A percentile compares a stretch with the other conserved stretches of the same genome.
phyloP scores from a whole-genome alignment of 2,329 filamentous ascomycete species.

The Botrytis sinoallii region DNA sequence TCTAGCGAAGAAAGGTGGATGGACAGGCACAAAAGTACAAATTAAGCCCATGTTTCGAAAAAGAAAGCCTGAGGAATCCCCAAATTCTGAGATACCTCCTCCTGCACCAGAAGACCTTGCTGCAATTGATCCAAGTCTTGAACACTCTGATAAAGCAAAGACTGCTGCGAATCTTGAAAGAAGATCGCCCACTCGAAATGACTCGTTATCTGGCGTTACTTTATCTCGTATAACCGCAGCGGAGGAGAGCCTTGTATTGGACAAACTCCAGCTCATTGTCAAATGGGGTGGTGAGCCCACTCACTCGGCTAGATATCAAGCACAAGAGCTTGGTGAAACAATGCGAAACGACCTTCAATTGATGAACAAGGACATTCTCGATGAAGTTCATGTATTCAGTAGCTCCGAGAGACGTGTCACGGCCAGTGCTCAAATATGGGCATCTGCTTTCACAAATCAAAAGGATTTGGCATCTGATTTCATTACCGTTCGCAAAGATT shows the following conservation, averaged over 20 bases:
- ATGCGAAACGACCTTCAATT: conserved; percentile 93
- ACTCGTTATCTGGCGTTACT: conserved; percentile 85
- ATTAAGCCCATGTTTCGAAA: conserved; percentile 99
- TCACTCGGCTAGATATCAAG: conserved; percentile 93
- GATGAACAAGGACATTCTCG: conserved; percentile 86
- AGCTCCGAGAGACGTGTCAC: conserved; percentile 93
- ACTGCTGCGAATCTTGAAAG: conserved; percentile 34
- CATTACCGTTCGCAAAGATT: conserved; percentile 87
- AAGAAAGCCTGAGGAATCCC: conserved; percentile 62
- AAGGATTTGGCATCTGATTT: conserved; percentile 83
- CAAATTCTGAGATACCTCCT: background rate
- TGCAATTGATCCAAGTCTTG: background rate
- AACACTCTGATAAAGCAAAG: conserved; percentile 18
- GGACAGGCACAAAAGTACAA: conserved; percentile 96
- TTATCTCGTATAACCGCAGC: conserved; percentile 91
- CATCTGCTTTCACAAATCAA: conserved; percentile 80
- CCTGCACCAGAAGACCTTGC: conserved; percentile 4
- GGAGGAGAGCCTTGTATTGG: conserved; percentile 87
- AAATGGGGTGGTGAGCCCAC: conserved; percentile 99
- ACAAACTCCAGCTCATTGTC: conserved; percentile 95
- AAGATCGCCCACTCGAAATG: conserved; percentile 62
- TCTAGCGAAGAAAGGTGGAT: conserved; percentile 85
- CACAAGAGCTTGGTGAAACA: conserved; percentile 89
- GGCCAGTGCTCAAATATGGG: conserved; percentile 95
- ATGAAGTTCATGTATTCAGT: conserved; percentile 92